Percentiles rank a stretch among this genome's conserved stretches.
These are phyloP conservation scores for Paecilomyces variotii DNA, from an alignment of 2,329 filamentous ascomycete genomes.

Conservation along the genomic window DNA sequence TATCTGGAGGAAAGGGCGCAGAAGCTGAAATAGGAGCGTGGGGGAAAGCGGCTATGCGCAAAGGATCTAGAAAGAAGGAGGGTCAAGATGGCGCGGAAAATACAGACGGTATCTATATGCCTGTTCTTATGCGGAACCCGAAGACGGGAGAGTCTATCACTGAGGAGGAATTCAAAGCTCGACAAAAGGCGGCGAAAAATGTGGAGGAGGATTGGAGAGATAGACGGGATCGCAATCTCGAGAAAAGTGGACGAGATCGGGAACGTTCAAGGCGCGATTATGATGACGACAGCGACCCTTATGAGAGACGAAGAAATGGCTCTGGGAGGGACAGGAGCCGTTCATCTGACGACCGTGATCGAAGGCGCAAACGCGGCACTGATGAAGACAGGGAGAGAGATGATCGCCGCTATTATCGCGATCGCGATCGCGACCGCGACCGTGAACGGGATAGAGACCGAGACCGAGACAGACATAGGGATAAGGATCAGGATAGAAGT, in stretches of 20 bases:
- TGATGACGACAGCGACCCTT: conserved; percentile 18
- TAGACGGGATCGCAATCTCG: conserved; percentile 36
- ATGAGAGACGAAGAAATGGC: conserved; percentile 29
- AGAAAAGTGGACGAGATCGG: conserved; percentile 28
- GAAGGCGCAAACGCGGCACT: conserved; percentile 27
- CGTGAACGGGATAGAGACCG: conserved; percentile 19
- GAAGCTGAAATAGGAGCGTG: conserved; percentile 71
- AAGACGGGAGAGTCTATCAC: conserved; percentile 55
- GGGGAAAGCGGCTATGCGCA: conserved; percentile 56
- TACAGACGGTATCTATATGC: conserved; percentile 49
- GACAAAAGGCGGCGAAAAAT: conserved; percentile 42
- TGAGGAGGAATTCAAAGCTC: conserved; percentile 51
- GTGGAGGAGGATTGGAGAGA: conserved; percentile 40
- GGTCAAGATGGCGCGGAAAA: conserved; percentile 35
- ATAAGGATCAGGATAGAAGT: conserved; percentile 18
- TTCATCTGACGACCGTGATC: conserved; percentile 26
- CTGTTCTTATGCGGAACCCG: conserved; percentile 54
- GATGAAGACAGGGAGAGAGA: conserved; percentile 26
- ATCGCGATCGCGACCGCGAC: conserved; percentile 26
- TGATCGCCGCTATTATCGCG: conserved; percentile 19
- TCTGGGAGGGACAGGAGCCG: conserved; percentile 32
- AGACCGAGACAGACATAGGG: conserved; percentile 13
- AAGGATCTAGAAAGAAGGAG: conserved; percentile 49
- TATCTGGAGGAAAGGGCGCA: conserved; percentile 44
- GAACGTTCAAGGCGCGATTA: conserved; percentile 14